Evolutionary conservation across 192 early-diverging fungal genomes (phyloP), one percentile per base, ranked within the genome.

Genomic region (Allomyces javanicus): DNA sequence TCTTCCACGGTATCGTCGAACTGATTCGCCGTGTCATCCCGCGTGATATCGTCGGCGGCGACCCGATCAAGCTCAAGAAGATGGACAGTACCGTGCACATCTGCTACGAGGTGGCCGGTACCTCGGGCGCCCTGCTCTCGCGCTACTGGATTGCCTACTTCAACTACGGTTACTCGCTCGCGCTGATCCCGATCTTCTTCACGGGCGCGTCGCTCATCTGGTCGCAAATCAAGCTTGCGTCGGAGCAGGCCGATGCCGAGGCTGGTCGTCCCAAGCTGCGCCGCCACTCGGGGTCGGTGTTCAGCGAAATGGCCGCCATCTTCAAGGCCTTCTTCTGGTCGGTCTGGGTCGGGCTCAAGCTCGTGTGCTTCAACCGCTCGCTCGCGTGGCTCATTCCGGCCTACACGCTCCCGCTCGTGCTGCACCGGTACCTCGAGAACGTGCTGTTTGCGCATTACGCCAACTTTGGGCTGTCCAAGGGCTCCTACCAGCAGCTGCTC

Each of bases 41-140:
- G 40, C 65, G 67, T n/a, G 81, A 82, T 67, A 77, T 82, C 62
- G 81, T 84, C 50, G 82, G 82, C 44, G 82, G 80, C 45, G 72
- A 84, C 72, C 75, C 78, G 17, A 62, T 73, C 63, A 84, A 84
- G 74, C 75, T 84, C 66, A 80, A 78, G 72, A 67, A 66, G 44
- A 83, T 84, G 81, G 82, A 84, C 65, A 72, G 76, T 24, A 70
- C 66, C 27, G 82, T 84, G 55, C 82, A 84, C 63, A 69, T 83
- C 64, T 78, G 75, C 63, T 84, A 80, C 66, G 82, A 84, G 72
- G 63, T 83, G 63, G 77, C 81, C 24, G 82, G 81, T 63, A 83
- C 81, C 63, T 68, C 70, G 50, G 81, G 81, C 17, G 81, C 81
- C 67, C 75, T 82, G 68, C 72, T 81, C 64, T 67, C 79, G 25